Base-by-base conservation (phyloP, 2,329 filamentous ascomycete species). In the Lachnellula cervina region DNA sequence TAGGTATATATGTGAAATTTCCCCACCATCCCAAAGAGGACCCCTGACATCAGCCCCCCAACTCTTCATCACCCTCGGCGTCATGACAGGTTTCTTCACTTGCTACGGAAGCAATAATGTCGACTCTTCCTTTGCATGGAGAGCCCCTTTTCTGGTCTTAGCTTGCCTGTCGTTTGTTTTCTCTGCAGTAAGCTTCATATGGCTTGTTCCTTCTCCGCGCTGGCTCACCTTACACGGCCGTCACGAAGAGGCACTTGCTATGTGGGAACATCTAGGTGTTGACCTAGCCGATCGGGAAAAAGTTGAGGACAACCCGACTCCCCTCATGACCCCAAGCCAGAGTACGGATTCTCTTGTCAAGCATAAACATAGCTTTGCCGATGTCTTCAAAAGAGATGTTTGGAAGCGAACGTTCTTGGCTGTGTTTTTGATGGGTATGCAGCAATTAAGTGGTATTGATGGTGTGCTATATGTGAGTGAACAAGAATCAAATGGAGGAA, bases 371-470 rank as follows among this genome's bases (percentile, higher is more conserved):
- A 53, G 46, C 23, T 52, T 69, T n/a, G 46, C 65, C 0, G 60
- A 59, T 16, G 62, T 68, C 2, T 74, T 74, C 59, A 66, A 65
- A 6, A 70, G 71, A 46, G 73, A 74, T 11, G 77, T 77, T 14
- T 72, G 78, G 19, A 70, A 70, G 4, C 72, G 76, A 2, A 82
- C 80, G 0, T 66, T 74, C 0, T 68, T 85, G 17, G 81, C 76
- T 0, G 71, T 81, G 0, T 84, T 84, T 58, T 67, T 84, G 51
- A 76, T 86, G 66, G 77, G 73, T 1, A 81, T 84, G 74, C 75
- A 81, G 34, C 83, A 87, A 61, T 69, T 86, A 0, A 80, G 74
- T 28, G 82, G 83, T 0, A 86, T 86, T 49, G 83, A 87, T 59
- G 83, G 80, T 0, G 76, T 86, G 5, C 72, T 84, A 23, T 86